phyloP scores from a whole-genome alignment of 148 eudicot species.

The Persicaria maculosa region DNA sequence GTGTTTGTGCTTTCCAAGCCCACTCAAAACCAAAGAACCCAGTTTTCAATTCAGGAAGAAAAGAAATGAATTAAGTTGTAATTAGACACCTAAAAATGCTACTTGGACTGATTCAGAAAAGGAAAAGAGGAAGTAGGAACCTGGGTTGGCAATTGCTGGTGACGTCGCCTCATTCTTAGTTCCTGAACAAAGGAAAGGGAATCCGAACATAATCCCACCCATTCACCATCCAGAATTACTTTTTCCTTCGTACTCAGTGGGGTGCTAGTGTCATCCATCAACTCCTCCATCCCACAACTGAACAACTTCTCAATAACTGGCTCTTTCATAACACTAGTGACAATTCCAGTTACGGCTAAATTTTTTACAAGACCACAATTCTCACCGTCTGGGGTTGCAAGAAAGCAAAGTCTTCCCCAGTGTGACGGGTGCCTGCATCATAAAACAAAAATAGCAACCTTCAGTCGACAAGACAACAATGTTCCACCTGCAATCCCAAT shows the following conservation, averaged over 20 bases:
- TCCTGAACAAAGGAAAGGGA: conserved; percentile 56
- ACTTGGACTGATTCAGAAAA: neutral
- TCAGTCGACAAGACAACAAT: neutral
- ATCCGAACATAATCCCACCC: conserved; percentile 69
- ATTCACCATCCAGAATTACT: conserved; percentile 74
- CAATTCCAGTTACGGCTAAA: conserved; percentile 81
- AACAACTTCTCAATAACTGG: conserved; percentile 35
- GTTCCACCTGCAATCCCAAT: neutral
- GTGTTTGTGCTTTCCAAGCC: neutral
- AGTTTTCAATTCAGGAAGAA: conserved; percentile 9
- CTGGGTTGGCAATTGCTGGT: conserved; percentile 49
- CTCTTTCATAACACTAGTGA: conserved; percentile 44
- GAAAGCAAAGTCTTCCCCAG: conserved; percentile 88
- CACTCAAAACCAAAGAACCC: neutral
- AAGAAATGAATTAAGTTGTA: neutral
- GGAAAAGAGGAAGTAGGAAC: conserved; percentile 20
- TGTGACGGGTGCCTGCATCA: conserved; percentile 90
- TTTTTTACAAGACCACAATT: conserved; percentile 93
- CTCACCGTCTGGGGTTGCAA: conserved; percentile 93
- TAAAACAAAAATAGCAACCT: conserved; percentile 1
- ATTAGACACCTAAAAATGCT: neutral
- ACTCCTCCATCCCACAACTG: conserved; percentile 58
- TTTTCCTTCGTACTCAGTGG: conserved; percentile 49
- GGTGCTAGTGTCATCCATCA: conserved; percentile 52
- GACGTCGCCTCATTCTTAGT: conserved; percentile 51